Evolutionary conservation across 176 grass and related monocot species (phyloP), one percentile per base, ranked within the genome.

Genomic region (Oryza longistaminata): DNA sequence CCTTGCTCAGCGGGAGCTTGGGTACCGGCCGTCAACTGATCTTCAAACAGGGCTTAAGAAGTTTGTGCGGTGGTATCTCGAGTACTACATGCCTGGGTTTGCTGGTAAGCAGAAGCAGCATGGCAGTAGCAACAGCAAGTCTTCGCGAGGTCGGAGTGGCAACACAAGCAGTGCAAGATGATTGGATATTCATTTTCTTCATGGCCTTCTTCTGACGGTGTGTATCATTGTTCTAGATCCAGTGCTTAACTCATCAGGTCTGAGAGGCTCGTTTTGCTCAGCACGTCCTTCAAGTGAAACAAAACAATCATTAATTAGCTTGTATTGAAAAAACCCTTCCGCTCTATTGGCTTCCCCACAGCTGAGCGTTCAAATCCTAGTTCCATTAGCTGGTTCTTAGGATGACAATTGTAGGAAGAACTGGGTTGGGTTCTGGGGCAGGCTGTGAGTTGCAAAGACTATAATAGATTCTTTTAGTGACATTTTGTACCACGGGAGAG

Each of bases 51-150:
- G 93, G 40, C 87, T 95, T 50, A 95, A 95, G 89, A 87, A 85
- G 82, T 95, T 95, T 75, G 93, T 95, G 40, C 73, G 84, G 68
- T 95, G 93, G 93, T 95, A 95, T 85, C 81, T 95, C 49, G 93
- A 93, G 74, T 92, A 92, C 82, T 95, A 93, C 82, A 84, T 76
- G 48, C 87, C 85, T 65, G 85, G 84, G 64, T 40, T 92, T 70
- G 84, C 85, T 64, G 90, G 69, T 44, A 89, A 85, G 82, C 85
- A 90, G 78, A 87, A 94, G 85, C 85, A 58, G 60, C 87, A 45
- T 65, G 81, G 52, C 15, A 75, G 50, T 72, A 79, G 76, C 75
- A 91, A 81, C 31, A 70, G 76, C 64, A 91, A 91, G 85, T 76
- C 70, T 64, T 91, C 76, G 9, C 81, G 81, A 34, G 76, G 43